Evolutionary conservation across 1,284 basidiomycete genomes (phyloP).

Genomic region (Chondrostereum purpureum): DNA sequence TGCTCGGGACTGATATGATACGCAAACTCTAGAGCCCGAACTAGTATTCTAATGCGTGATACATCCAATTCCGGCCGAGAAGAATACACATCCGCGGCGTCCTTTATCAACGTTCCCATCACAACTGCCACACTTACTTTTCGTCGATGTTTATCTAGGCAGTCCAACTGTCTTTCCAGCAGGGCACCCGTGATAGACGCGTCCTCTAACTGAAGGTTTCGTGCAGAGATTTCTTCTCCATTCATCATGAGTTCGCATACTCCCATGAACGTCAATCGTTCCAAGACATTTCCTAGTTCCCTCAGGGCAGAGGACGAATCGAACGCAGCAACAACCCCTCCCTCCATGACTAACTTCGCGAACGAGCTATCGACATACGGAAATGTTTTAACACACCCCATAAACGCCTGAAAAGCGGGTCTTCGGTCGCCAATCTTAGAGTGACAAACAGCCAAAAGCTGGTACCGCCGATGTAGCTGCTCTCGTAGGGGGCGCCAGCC

Average conservation of each 20-base stretch:
- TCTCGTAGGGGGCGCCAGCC: conserved; percentile 33
- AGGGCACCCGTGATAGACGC: conserved; percentile 41
- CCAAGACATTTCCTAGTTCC: conserved; percentile 53
- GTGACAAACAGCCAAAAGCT: conserved; percentile 73
- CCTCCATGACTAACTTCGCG: conserved; percentile 22
- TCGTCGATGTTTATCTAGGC: conserved; percentile 45
- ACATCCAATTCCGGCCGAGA: conserved; percentile 41
- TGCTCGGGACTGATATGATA: conserved; percentile 36
- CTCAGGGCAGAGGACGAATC: conserved; percentile 33
- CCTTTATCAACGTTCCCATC: conserved; percentile 36
- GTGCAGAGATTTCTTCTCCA: conserved; percentile 40
- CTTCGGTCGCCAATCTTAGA: conserved; percentile 68
- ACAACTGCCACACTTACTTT: conserved; percentile 45
- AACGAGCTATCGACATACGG: conserved; percentile 39
- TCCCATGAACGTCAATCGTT: conserved; percentile 59
- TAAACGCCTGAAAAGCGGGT: conserved; percentile 57
- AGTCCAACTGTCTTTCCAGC: conserved; percentile 53
- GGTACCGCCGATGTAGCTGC: conserved; percentile 43
- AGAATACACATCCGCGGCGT: conserved; percentile 45
- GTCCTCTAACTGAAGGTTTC: conserved; percentile 16
- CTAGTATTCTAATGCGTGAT: conserved; percentile 43
- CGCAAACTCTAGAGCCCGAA: conserved; percentile 43
- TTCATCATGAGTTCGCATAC: conserved; percentile 55
- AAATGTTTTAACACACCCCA: conserved; percentile 45
- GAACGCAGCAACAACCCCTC: conserved; percentile 27